These are phyloP conservation scores for Cnidoscolus chayamansa DNA, from an alignment of 441 rosid species.

Conservation along the genomic window DNA sequence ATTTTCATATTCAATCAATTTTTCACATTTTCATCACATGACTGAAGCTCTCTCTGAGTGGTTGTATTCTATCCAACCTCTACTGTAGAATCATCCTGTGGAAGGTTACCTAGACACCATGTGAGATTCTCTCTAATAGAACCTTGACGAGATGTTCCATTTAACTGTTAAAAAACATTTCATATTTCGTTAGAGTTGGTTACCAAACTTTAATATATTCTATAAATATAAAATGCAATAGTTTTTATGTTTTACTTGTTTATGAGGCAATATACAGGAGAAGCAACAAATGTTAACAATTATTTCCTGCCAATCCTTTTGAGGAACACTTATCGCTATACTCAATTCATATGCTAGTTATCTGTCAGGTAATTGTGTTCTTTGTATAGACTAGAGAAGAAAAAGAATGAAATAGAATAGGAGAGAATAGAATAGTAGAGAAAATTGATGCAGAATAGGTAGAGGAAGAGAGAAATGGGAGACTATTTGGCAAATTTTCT, in stretches of 20 bases:
- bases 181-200: background rate
- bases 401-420: too few species aligned
- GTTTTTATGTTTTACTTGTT: background rate
- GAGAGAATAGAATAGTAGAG: too few species aligned
- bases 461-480: too few species aligned
- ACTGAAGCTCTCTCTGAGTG: background rate
- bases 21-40: background rate
- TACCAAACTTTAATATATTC: background rate
- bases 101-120: background rate
- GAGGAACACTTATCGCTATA: background rate
- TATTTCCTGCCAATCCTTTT: background rate
- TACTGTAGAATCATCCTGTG: background rate
- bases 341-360: background rate
- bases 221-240: background rate
- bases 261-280: background rate
- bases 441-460: too few species aligned
- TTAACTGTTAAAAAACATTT: slow-evolving; percentile 7
- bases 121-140: background rate
- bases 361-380: too few species aligned
- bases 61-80: background rate
- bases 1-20: background rate
- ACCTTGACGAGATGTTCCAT: background rate
- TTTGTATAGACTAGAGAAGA: too few species aligned
- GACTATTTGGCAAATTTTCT: too few species aligned
- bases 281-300: background rate